Percentiles rank a stretch among this genome's conserved stretches.
phyloP scores from a whole-genome alignment of 1,139 yeast species.

The Candida buenavistaensis region DNA sequence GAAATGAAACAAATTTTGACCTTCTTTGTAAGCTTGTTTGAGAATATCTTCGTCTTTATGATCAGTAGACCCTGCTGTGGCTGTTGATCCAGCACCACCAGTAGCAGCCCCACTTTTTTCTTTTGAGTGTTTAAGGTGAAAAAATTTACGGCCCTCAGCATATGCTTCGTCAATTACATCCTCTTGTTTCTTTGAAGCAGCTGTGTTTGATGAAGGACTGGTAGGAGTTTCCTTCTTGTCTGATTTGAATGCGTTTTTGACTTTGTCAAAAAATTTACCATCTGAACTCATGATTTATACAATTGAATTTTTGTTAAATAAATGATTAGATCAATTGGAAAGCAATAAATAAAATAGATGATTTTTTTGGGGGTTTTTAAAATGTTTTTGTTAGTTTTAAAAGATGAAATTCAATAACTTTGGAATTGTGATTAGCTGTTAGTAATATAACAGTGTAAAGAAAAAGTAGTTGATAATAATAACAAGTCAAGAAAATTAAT shows the following conservation, averaged over 20 bases:
- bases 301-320: no score
- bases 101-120: not conserved
- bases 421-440: no score
- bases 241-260: conserved; percentile 30
- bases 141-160: conserved; percentile 11
- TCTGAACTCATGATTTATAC: conserved; percentile 11
- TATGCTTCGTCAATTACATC: conserved; percentile 11
- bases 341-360: no score
- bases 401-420: no score
- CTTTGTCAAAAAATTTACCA: conserved; percentile 23
- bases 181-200: conserved; percentile 8
- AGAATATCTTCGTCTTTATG: conserved; percentile 8
- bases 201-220: no score
- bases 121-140: conserved; percentile 7
- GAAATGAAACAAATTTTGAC: conserved; percentile 8
- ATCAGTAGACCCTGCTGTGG: conserved; percentile 2
- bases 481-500: no score
- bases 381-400: no score
- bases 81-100: conserved; percentile 4
- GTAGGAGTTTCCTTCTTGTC: conserved; percentile 13
- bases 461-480: no score
- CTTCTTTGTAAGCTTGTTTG: conserved; percentile 8
- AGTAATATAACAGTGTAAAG: no score
- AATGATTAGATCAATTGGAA: no score
- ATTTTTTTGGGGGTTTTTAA: conserved; percentile 1